Base-by-base conservation (phyloP, 2,329 filamentous ascomycete genomes). In the Trichoderma oligosporum region DNA sequence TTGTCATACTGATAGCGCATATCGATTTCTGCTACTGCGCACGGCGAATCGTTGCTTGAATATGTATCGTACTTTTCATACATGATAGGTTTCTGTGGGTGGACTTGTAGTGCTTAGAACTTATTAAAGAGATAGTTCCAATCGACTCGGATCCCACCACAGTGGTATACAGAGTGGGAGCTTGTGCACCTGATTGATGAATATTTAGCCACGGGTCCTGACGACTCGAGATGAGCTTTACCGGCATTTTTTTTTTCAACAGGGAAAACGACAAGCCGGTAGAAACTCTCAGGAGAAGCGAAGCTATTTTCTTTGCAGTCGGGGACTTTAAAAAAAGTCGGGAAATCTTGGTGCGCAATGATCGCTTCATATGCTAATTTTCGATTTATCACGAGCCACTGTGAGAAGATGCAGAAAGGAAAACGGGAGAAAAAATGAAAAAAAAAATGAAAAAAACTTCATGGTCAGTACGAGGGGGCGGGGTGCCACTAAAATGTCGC, bases 121-220 rank as follows among this genome's bases (percentile, higher is more conserved):
- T 47, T 58, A 54, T 22, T 41, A 25, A 41, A 48, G 24, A 55
- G 12, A 22, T 44, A 56, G 18, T 20, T 20, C 25, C 16, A 39
- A 46, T 56, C 22, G 48, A 42, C 18, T 38, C 42, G 41, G 22
- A 41, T 38, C 31, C 20, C 8, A 44, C 24, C 41, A 44, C 22
- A 46, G 39, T 31, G 27, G 27, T 36, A 33, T 55, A 12, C 29
- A 20, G 16, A 18, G 44, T 48, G 24, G 24, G 27, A 31, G 11
- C 12, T 47, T 35, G 33, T 56, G 33, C 44, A 61, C 29, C 53
- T 57, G 41, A 42, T 16, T 27, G 45, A 25, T 49, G 29, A 42
- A 14, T 12, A 16, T 61, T 64, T 64, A 64, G 63, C 58, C 58
- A 59, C 11, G 25, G 53, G 41, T 49, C 45, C 46, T 39, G 18